Conservation (phyloP, 2,329 filamentous ascomycete species). For the Colletotrichum sp. region DNA sequence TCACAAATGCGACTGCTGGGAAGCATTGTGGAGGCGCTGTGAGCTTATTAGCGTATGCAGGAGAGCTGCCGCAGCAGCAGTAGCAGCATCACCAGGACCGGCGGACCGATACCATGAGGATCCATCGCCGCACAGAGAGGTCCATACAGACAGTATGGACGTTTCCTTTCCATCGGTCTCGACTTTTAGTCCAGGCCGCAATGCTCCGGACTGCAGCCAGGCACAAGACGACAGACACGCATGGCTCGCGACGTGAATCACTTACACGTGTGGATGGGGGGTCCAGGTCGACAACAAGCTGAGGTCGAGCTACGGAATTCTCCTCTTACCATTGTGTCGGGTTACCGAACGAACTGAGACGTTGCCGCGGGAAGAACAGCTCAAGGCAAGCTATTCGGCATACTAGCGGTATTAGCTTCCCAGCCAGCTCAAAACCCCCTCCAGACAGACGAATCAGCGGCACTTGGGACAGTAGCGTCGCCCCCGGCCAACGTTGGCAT, state of each 20-base stretch:
- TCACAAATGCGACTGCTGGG: neutral
- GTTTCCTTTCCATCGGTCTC: neutral
- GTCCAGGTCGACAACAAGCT: neutral
- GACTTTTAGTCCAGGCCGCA: neutral
- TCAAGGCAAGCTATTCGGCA: neutral
- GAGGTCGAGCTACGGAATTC: neutral
- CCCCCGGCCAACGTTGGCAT: neutral
- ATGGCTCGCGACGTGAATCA: neutral
- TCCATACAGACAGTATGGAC: neutral
- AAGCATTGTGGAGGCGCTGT: neutral
- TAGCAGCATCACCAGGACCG: neutral
- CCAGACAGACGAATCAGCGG: neutral
- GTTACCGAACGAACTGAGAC: neutral
- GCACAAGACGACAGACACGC: neutral
- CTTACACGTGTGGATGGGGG: neutral
- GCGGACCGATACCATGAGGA: neutral
- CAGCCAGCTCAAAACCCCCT: neutral
- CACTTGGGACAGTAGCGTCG: neutral
- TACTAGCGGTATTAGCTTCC: neutral
- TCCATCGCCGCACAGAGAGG: neutral
- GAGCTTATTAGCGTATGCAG: neutral
- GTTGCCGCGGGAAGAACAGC: neutral
- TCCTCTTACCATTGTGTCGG: neutral
- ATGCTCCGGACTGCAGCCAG: neutral
- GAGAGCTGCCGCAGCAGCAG: neutral